Percentiles rank a stretch among this genome's conserved stretches.
phyloP scores from a whole-genome alignment of 805 yeast genomes.

The Blastobotrys americana region DNA sequence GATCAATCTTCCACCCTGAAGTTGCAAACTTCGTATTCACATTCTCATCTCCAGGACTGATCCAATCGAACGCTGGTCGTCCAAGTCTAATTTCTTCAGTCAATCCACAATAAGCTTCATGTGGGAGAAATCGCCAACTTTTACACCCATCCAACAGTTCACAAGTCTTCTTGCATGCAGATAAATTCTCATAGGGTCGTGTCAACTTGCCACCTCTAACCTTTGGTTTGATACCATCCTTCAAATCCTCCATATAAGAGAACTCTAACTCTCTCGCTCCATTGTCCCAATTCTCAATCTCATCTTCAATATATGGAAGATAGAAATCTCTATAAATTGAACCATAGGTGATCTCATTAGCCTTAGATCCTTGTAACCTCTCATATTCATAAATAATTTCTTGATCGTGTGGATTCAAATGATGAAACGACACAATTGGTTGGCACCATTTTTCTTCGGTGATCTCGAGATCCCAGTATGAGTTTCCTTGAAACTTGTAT shows the following conservation, averaged over 20 bases:
- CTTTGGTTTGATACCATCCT: not conserved
- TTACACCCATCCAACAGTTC: constrained; percentile 1
- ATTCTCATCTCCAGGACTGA: not conserved
- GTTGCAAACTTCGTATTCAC: not conserved
- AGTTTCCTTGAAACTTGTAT: constrained; percentile 29
- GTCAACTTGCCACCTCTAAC: constrained; percentile 2
- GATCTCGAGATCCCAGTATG: constrained; percentile 14
- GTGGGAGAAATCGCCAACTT: constrained; percentile 2
- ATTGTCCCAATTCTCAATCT: constrained; percentile 19
- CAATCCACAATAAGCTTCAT: constrained; percentile 8
- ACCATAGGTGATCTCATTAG: constrained; percentile 14
- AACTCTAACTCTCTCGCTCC: constrained; percentile 4
- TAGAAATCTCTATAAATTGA: constrained; percentile 20
- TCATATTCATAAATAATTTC: constrained; percentile 20
- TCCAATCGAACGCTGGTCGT: constrained; percentile 17
- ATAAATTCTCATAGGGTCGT: constrained; percentile 13
- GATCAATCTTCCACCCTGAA: constrained; percentile 28
- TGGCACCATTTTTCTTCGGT: constrained; percentile 24
- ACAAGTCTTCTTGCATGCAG: constrained; percentile 5
- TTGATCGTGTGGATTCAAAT: constrained; percentile 5
- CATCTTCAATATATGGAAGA: constrained; percentile 15
- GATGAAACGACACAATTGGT: constrained; percentile 21
- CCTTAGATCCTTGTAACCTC: constrained; percentile 15
- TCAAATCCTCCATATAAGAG: constrained; percentile 3
- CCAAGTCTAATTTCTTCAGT: constrained; percentile 17